Conservation (phyloP, 441 rosid genomes). For the Cnidoscolus chayamansa region DNA sequence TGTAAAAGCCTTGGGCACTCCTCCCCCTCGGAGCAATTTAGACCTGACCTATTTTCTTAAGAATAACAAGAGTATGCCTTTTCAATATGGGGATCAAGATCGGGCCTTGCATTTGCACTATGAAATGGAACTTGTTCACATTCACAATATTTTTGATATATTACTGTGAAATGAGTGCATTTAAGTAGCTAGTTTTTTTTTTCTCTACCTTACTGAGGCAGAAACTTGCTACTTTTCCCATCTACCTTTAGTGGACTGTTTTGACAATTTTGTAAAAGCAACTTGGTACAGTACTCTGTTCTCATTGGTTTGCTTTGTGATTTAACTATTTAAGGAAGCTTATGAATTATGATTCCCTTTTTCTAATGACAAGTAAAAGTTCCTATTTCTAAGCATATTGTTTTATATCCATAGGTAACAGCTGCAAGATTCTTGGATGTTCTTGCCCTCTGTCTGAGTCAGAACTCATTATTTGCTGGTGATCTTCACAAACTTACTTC, state of each 20-base stretch:
- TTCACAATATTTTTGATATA: not conserved
- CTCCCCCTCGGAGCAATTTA: no score
- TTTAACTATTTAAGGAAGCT: not conserved
- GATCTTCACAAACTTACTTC: slow-evolving; percentile 69
- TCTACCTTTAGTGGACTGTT: not conserved
- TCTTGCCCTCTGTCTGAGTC: slow-evolving; percentile 72
- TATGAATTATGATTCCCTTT: slow-evolving; percentile 4
- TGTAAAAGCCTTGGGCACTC: no score
- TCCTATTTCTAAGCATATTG: slow-evolving; percentile 14
- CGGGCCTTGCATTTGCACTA: not conserved
- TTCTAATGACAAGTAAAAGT: not conserved
- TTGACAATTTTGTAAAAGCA: not conserved
- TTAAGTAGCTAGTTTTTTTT: not conserved
- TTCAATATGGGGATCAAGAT: not conserved
- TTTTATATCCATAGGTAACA: slow-evolving; percentile 48
- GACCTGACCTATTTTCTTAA: no score
- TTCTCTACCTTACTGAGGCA: not conserved
- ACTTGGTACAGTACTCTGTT: not conserved
- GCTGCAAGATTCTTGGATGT: slow-evolving; percentile 83
- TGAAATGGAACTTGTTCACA: not conserved
- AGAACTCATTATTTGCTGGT: slow-evolving; percentile 63
- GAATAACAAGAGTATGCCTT: not conserved
- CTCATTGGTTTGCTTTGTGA: not conserved
- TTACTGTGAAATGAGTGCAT: not conserved
- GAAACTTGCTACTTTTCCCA: not conserved